Conservation (phyloP, 441 rosid genomes). For the Populus tomentosa region DNA sequence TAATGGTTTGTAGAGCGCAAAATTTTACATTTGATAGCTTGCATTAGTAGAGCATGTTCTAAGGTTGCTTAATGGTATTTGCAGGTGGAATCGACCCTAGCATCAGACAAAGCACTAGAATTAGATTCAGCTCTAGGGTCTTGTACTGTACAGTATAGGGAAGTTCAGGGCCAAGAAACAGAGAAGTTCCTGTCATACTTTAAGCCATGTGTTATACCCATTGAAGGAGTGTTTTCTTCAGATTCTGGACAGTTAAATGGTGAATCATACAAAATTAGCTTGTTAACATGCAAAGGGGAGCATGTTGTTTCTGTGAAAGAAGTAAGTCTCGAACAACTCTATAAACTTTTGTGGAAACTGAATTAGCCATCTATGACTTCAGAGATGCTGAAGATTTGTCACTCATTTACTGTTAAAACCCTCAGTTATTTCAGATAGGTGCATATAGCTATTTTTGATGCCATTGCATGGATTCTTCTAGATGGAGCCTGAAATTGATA, state of each 20-base stretch:
- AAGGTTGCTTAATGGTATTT: conserved; percentile 11
- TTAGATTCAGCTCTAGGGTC: conserved; percentile 74
- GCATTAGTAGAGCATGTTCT: conserved; percentile 3
- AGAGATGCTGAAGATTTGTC: not conserved
- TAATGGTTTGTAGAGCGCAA: not conserved
- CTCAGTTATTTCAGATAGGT: not conserved
- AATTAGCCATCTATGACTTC: not conserved
- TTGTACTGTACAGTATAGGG: conserved; percentile 81
- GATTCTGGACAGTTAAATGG: conserved; percentile 25
- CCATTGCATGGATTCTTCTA: not conserved
- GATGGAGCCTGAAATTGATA: not conserved
- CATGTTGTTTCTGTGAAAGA: conserved; percentile 85
- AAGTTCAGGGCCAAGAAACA: conserved; percentile 86
- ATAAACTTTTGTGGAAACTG: not conserved
- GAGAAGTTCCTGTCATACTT: conserved; percentile 79
- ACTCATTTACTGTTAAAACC: not conserved
- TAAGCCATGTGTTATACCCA: conserved; percentile 82
- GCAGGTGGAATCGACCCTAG: conserved; percentile 64
- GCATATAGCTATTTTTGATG: not conserved
- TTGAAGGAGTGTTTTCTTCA: conserved; percentile 55
- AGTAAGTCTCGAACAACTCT: conserved; percentile 34
- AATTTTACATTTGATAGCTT: conserved; percentile 4
- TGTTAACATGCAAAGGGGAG: conserved; percentile 75
- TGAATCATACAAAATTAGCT: conserved; percentile 44
- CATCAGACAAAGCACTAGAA: conserved; percentile 77